These are phyloP conservation scores for Chlorella sp. DNA, from an alignment of 139 green algal genomes.

Conservation along the genomic window DNA sequence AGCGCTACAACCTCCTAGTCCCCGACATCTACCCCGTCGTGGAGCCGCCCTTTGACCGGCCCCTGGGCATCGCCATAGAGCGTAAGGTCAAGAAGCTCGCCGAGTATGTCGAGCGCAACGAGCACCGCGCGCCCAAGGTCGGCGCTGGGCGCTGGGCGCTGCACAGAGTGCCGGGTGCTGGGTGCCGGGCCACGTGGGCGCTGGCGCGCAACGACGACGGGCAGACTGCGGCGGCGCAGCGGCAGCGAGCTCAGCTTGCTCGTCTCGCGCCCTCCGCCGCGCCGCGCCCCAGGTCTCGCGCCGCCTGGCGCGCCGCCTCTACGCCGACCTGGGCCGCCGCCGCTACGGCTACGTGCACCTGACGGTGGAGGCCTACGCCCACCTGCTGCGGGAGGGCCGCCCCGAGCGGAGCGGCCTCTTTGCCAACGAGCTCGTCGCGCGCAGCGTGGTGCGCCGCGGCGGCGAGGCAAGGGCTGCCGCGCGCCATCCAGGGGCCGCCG, in stretches of 20 bases:
- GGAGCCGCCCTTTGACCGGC: slow-evolving; percentile 32
- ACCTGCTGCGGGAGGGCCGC: slow-evolving; percentile 33
- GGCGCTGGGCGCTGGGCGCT: not conserved
- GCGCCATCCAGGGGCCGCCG: no score
- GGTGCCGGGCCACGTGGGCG: no score
- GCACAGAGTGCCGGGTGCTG: no score
- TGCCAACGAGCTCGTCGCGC: slow-evolving; percentile 50
- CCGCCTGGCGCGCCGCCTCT: slow-evolving; percentile 44
- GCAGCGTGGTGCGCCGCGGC: slow-evolving; percentile 12
- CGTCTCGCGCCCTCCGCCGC: no score
- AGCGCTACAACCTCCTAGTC: slow-evolving; percentile 67
- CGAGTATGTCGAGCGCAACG: slow-evolving; percentile 60
- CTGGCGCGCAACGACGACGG: no score
- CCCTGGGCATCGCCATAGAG: slow-evolving; percentile 31
- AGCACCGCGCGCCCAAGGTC: slow-evolving; percentile 55
- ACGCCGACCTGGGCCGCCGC: slow-evolving; percentile 37
- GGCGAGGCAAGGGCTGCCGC: no score
- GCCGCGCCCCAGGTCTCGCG: slow-evolving; percentile 53
- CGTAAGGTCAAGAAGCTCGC: slow-evolving; percentile 55
- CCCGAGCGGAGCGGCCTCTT: slow-evolving; percentile 31
- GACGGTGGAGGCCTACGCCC: slow-evolving; percentile 41
- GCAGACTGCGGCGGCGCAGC: no score
- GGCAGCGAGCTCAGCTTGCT: no score
- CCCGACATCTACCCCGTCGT: slow-evolving; percentile 55
- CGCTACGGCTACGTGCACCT: slow-evolving; percentile 49